These are phyloP conservation scores for Melampsora allii-populina DNA, from an alignment of 1,284 basidiomycete genomes.

Conservation along the genomic window DNA sequence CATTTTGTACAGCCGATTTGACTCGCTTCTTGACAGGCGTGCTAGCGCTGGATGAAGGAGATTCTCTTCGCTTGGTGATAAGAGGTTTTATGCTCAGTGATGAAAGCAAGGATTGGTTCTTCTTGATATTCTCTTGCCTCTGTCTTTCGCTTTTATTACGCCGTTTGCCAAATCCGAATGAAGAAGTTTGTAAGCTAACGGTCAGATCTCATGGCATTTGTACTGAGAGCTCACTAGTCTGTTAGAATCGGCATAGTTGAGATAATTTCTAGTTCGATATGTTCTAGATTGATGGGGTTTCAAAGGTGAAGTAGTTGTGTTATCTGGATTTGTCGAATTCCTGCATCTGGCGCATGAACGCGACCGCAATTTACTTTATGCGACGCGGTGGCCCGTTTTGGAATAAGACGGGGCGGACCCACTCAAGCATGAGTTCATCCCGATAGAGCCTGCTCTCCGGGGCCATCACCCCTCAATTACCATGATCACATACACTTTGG, in stretches of 20 bases:
- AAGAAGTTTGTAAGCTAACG: constrained; percentile 50
- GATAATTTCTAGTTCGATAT: not conserved
- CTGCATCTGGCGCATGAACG: too few species aligned
- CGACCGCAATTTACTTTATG: too few species aligned
- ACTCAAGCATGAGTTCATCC: too few species aligned
- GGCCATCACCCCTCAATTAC: too few species aligned
- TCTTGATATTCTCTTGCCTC: constrained; percentile 36
- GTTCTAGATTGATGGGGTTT: too few species aligned
- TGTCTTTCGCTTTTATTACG: constrained; percentile 14
- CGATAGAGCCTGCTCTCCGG: too few species aligned
- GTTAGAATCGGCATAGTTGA: not conserved
- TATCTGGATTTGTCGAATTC: too few species aligned
- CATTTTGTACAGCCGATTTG: not conserved
- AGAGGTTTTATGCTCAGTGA: constrained; percentile 21
- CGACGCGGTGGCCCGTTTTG: too few species aligned
- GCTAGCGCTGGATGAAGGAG: not conserved
- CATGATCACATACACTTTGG: too few species aligned
- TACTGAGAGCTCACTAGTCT: not conserved
- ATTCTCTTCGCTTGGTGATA: constrained; percentile 1
- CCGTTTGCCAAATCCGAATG: constrained; percentile 50
- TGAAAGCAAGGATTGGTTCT: constrained; percentile 37
- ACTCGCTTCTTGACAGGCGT: constrained; percentile 7
- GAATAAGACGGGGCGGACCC: too few species aligned
- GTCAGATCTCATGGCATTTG: not conserved
- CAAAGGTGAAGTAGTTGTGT: too few species aligned